These are phyloP conservation scores for Durusdinium trenchii DNA, from an alignment of 73 alveolate species.

Conservation along the genomic window DNA sequence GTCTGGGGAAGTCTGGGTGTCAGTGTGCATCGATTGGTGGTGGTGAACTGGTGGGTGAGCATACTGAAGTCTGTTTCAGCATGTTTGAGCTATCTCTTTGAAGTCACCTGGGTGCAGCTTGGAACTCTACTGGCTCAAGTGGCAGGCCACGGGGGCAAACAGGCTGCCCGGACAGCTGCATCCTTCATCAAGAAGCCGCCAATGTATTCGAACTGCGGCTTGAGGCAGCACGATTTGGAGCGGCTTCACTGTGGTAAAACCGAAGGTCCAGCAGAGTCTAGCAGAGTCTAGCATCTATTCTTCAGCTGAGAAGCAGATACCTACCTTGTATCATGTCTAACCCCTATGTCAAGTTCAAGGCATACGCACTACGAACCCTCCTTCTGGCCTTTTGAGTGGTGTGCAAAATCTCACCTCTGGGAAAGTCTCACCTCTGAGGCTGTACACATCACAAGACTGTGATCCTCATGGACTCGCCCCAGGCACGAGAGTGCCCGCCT, in stretches of 20 bases:
- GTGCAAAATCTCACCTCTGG: too few relatives aligned
- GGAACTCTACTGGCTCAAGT: not conserved
- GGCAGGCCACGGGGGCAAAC: not conserved
- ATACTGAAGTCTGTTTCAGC: too few relatives aligned
- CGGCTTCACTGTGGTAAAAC: not conserved
- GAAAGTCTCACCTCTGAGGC: too few relatives aligned
- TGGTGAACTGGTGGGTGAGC: too few relatives aligned
- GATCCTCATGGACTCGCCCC: too few relatives aligned
- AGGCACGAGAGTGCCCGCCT: constrained; percentile 65
- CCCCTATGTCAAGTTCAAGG: not conserved
- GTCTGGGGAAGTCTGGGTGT: too few relatives aligned
- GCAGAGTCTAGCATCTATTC: not conserved
- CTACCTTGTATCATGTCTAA: not conserved
- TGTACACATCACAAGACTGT: too few relatives aligned
- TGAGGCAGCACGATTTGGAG: not conserved
- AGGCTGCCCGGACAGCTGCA: not conserved
- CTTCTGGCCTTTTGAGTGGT: too few relatives aligned
- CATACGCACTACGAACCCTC: too few relatives aligned
- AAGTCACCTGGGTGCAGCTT: too few relatives aligned
- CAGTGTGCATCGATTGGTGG: too few relatives aligned
- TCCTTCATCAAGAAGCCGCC: constrained; percentile 34
- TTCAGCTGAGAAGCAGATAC: not conserved
- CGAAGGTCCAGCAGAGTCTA: not conserved
- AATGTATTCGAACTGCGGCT: constrained; percentile 10
- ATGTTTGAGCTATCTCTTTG: too few relatives aligned